Percentiles rank a stretch among this genome's conserved stretches.
Conservation (phyloP, 176 grass and related monocot species). For the Oropetium thomaeum region DNA sequence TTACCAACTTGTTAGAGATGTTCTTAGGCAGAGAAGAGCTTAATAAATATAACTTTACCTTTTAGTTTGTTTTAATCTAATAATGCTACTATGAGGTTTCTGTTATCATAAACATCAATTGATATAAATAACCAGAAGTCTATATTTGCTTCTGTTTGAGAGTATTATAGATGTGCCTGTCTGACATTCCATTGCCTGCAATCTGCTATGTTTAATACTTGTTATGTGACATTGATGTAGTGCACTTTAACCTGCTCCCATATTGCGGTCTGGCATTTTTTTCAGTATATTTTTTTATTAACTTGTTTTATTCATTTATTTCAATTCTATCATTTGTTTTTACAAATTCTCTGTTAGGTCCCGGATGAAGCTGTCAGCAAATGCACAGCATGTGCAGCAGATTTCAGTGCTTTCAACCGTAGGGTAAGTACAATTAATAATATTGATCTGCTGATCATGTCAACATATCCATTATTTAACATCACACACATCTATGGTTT, state of each 20-base stretch:
- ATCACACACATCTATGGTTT: slow-evolving; percentile 30
- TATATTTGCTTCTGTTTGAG: not conserved
- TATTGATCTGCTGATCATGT: slow-evolving; percentile 27
- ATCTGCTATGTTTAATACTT: not conserved
- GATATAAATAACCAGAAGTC: not conserved
- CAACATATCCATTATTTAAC: slow-evolving; percentile 1
- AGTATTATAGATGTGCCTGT: not conserved
- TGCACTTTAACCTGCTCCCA: not conserved
- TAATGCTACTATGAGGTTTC: not conserved
- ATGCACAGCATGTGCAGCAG: slow-evolving; percentile 69
- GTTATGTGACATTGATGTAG: not conserved
- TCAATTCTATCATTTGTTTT: not conserved
- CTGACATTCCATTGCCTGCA: not conserved
- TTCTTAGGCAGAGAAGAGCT: not conserved
- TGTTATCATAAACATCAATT: not conserved
- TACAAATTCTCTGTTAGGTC: slow-evolving; percentile 46
- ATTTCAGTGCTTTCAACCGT: slow-evolving; percentile 94
- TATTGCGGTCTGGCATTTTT: not conserved
- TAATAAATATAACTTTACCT: not conserved
- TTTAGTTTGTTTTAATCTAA: not conserved
- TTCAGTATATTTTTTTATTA: not conserved
- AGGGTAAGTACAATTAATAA: slow-evolving; percentile 47
- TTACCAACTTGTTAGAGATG: no score
- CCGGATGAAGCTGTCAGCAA: slow-evolving; percentile 90
- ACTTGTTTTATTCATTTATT: not conserved